Evolutionary conservation across 176 grass and related monocot species (phyloP).

Genomic region (Poa pratensis): DNA sequence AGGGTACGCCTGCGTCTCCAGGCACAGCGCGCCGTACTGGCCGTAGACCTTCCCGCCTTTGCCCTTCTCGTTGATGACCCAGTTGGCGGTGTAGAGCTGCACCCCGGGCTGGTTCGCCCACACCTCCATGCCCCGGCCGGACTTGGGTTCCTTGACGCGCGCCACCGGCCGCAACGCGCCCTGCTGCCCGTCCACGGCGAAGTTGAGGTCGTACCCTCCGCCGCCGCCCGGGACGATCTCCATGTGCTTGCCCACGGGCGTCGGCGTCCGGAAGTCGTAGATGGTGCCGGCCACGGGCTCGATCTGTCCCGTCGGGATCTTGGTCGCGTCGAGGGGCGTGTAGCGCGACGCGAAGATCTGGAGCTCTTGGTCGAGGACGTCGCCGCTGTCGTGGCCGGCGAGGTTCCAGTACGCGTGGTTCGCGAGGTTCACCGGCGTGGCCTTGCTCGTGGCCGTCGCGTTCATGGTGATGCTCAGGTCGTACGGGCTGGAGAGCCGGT

Average conservation of each 20-base stretch:
- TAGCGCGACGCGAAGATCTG: conserved; percentile 4
- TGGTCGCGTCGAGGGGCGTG: conserved; percentile 16
- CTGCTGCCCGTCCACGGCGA: conserved; percentile 45
- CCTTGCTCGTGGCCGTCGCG: conserved; percentile 43
- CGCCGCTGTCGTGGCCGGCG: conserved; percentile 24
- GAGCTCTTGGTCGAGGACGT: conserved; percentile 15
- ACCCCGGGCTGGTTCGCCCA: conserved; percentile 86
- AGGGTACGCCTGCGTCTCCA: conserved; percentile 81
- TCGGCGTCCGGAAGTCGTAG: conserved; percentile 56
- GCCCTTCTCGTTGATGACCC: conserved; percentile 54
- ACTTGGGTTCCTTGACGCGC: background rate
- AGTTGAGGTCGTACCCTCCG: conserved; percentile 69
- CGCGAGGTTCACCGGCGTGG: conserved; percentile 75
- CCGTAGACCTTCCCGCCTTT: conserved; percentile 59
- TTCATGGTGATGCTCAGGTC: conserved; percentile 63
- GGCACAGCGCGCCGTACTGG: conserved; percentile 58
- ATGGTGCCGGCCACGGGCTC: conserved; percentile 53
- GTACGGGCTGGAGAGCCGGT: conserved; percentile 55
- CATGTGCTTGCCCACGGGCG: conserved; percentile 53
- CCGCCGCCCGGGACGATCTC: conserved; percentile 44
- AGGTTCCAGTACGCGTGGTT: conserved; percentile 88
- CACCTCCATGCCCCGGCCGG: conserved; percentile 57
- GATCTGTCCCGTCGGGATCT: conserved; percentile 31
- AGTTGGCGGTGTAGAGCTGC: conserved; percentile 85
- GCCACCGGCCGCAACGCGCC: conserved; percentile 52